Evolutionary conservation across 1,139 yeast species (phyloP), one percentile per base, ranked within the genome.

Genomic region (Yamadazyma sp.): DNA sequence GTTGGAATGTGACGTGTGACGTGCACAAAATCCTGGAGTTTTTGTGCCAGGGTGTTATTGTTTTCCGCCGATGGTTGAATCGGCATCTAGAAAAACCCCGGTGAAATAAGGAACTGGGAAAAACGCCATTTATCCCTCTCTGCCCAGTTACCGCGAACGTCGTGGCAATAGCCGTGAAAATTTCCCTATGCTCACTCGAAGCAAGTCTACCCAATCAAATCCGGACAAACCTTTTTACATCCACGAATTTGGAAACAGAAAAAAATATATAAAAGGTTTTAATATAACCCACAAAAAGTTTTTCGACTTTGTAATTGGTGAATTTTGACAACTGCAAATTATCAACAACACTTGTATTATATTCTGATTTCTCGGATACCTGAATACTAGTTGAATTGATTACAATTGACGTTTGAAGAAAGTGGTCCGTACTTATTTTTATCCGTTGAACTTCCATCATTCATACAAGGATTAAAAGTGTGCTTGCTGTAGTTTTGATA

Each of bases 131-230:
- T 12, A 16, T 32, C 18, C 10, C 33, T 10, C 22, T 17, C 31
- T 16, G 22, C 12, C 30, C 14, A 29, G 11, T 29, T 29, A 17
- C 17, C 23, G 12, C 20, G 32, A 29, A 14, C 17, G 7, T 28
- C 23, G 23, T 24, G 12, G 26, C 29, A 11, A 26, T 26, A 6
- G n/a, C 16, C 7, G 15, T n/a, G 16, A 4, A 26, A 26, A 26
- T 12, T 20, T 12, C 29, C n/a, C 16, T 12, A 5, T 26, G n/a
- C 18, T 23, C 28, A 16, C 26, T 9, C 17, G 16, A 6, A 32
- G 34, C 34, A 17, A 17, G 23, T 18, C 10, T 18, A 18, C 20
- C 48, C 48, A 42, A 42, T 44, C 47, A 42, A 25, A 42, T 36
- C 44, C 39, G 40, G 28, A 35, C 27, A 37, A 31, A 28, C 41